Percentiles rank a stretch among this genome's conserved stretches.
phyloP scores from a whole-genome alignment of 768 basidiomycete genomes.

The Mycena capillaripes region DNA sequence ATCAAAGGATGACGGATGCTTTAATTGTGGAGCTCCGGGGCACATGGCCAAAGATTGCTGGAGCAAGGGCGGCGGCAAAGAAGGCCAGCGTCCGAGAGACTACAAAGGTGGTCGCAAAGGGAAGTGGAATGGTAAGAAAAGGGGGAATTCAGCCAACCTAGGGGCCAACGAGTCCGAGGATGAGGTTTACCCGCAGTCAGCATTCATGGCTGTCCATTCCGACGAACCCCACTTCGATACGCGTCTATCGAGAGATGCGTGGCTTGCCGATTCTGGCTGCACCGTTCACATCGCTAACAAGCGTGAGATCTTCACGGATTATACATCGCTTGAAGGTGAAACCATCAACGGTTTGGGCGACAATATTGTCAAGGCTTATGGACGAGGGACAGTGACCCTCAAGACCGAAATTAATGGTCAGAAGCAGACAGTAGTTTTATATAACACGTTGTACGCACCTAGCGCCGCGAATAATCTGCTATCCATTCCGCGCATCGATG shows the following conservation, averaged over 20 bases:
- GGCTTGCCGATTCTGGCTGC: too few relatives aligned
- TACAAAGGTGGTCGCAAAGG: not conserved
- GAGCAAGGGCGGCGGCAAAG: conserved; percentile 17
- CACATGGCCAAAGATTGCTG: not conserved
- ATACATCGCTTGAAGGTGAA: not conserved
- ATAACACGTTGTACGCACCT: conserved; percentile 25
- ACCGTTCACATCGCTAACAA: conserved; percentile 5
- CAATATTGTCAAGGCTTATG: conserved; percentile 7
- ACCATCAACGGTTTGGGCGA: conserved; percentile 7
- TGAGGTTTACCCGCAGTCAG: not conserved
- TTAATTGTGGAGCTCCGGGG: not conserved
- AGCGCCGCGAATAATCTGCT: conserved; percentile 15
- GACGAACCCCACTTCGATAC: conserved; percentile 6
- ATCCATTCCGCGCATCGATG: conserved; percentile 11
- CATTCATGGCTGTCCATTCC: conserved; percentile 8
- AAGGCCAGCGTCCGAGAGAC: conserved; percentile 2
- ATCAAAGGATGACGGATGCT: not conserved
- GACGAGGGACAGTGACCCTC: conserved; percentile 3
- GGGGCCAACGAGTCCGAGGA: not conserved
- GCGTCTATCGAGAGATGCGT: not conserved
- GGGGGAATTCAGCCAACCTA: conserved; percentile 11
- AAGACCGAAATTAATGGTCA: conserved; percentile 8
- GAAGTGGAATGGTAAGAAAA: conserved; percentile 12
- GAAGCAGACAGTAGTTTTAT: not conserved
- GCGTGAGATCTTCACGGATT: conserved; percentile 9